Conservation (phyloP, 2,329 filamentous ascomycete species). For the Spiromastix sp. region DNA sequence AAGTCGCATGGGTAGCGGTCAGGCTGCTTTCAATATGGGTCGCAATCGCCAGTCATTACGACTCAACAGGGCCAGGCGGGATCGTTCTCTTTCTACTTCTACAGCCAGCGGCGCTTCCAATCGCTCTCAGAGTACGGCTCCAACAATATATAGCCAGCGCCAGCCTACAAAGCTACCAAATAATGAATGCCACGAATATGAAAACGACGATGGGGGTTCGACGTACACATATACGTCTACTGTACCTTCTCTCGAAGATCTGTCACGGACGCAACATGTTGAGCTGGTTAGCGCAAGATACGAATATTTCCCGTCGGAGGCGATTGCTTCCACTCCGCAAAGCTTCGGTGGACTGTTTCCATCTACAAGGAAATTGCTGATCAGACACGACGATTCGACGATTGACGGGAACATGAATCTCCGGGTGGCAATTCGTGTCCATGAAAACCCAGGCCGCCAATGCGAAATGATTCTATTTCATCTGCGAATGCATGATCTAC, state of each 20-base stretch:
- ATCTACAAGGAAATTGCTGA: slow-evolving; percentile 65
- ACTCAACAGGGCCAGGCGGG: no score
- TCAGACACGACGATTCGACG: slow-evolving; percentile 84
- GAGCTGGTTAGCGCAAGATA: slow-evolving; percentile 40
- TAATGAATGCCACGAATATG: slow-evolving; percentile 12
- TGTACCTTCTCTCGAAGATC: slow-evolving; percentile 47
- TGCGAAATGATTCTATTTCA: slow-evolving; percentile 77
- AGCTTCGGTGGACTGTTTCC: slow-evolving; percentile 83
- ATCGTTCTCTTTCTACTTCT: no score
- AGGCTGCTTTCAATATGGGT: no score
- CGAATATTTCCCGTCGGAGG: slow-evolving; percentile 53
- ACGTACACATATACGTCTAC: slow-evolving; percentile 74
- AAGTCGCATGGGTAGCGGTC: no score
- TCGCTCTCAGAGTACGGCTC: slow-evolving; percentile 29
- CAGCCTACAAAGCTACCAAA: slow-evolving; percentile 17
- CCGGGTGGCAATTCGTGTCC: slow-evolving; percentile 68
- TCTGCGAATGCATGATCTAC: slow-evolving; percentile 85
- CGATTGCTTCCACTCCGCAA: slow-evolving; percentile 65
- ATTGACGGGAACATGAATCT: slow-evolving; percentile 95
- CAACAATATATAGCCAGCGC: slow-evolving; percentile 27
- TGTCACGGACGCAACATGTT: slow-evolving; percentile 40
- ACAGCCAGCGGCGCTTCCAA: slow-evolving; percentile 28
- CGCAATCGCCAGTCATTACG: no score
- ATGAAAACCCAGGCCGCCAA: slow-evolving; percentile 40
- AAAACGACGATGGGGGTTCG: slow-evolving; percentile 42